phyloP scores from a whole-genome alignment of 441 rosid species.

The Capsella rubella region DNA sequence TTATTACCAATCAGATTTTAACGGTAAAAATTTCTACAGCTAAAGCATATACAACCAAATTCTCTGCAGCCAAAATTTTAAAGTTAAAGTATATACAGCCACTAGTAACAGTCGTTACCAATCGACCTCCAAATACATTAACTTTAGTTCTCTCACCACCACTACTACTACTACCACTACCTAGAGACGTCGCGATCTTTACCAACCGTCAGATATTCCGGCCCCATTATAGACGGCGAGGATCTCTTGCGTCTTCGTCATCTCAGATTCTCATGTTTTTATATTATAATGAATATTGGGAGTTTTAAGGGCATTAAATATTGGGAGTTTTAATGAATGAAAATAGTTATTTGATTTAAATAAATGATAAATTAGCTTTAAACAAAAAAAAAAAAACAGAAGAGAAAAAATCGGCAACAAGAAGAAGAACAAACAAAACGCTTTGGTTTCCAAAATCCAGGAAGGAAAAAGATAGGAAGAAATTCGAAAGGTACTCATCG shows the following conservation, averaged over 20 bases:
- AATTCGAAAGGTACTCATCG: constrained; percentile 30
- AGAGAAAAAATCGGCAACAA: constrained; percentile 35
- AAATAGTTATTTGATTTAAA: not conserved
- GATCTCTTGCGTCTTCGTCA: constrained; percentile 45
- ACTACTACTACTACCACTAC: not conserved
- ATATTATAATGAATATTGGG: no score
- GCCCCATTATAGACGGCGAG: constrained; percentile 41
- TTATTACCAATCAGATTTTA: no score
- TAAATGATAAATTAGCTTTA: constrained; percentile 1
- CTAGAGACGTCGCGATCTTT: constrained; percentile 46
- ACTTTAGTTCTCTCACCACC: constrained; percentile 43
- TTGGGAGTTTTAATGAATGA: not conserved
- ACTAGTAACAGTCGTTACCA: no score
- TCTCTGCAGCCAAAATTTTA: no score
- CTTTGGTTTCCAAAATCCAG: constrained; percentile 17
- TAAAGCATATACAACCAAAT: no score
- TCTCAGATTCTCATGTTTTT: constrained; percentile 31
- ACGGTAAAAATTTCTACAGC: no score
- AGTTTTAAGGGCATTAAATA: not conserved
- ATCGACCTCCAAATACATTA: no score
- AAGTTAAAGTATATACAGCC: no score
- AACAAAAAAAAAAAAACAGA: not conserved
- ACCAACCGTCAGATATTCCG: constrained; percentile 48
- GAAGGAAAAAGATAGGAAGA: constrained; percentile 33
- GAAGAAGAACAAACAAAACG: constrained; percentile 28